A percentile compares a stretch with the other conserved stretches of the same genome.
These are phyloP conservation scores for Selenicereus undatus DNA, from an alignment of 148 eudicot genomes.

Conservation along the genomic window DNA sequence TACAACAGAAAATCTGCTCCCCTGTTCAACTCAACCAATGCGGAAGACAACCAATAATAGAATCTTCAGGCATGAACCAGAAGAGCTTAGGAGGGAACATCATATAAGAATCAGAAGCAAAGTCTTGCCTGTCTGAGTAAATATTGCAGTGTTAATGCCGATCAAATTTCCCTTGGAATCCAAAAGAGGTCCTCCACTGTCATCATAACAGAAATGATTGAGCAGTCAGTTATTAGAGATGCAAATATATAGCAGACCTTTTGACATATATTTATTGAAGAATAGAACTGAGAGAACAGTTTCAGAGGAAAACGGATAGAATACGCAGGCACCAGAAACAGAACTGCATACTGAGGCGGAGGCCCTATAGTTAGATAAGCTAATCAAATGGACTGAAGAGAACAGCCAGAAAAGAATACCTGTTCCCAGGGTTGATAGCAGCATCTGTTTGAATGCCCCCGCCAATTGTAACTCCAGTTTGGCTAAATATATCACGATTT, in stretches of 20 bases:
- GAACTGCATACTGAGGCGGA: not conserved
- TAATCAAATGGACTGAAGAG: not conserved
- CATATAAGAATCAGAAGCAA: slow-evolving; percentile 4
- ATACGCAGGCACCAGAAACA: not conserved
- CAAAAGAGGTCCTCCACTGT: slow-evolving; percentile 96
- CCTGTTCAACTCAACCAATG: not conserved
- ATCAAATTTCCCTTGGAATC: slow-evolving; percentile 88
- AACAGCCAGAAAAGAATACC: slow-evolving; percentile 36
- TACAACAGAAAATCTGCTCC: not conserved
- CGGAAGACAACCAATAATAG: not conserved
- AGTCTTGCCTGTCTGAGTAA: slow-evolving; percentile 82
- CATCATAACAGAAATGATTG: slow-evolving; percentile 16
- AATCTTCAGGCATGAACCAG: not conserved
- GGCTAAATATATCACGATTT: slow-evolving; percentile 91
- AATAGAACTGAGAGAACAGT: not conserved
- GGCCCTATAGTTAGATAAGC: not conserved
- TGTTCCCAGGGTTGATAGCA: slow-evolving; percentile 98
- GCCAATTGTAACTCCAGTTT: slow-evolving; percentile 93
- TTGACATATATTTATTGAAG: not conserved
- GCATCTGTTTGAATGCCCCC: slow-evolving; percentile 99
- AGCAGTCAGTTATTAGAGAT: slow-evolving; percentile 6
- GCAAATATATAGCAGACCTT: not conserved
- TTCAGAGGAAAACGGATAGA: not conserved
- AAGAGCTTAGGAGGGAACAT: not conserved
- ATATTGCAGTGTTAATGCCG: slow-evolving; percentile 96